A percentile compares a stretch with the other conserved stretches of the same genome.
Conservation (phyloP, 352 stramenopile species). For the Phytopythium litorale region DNA sequence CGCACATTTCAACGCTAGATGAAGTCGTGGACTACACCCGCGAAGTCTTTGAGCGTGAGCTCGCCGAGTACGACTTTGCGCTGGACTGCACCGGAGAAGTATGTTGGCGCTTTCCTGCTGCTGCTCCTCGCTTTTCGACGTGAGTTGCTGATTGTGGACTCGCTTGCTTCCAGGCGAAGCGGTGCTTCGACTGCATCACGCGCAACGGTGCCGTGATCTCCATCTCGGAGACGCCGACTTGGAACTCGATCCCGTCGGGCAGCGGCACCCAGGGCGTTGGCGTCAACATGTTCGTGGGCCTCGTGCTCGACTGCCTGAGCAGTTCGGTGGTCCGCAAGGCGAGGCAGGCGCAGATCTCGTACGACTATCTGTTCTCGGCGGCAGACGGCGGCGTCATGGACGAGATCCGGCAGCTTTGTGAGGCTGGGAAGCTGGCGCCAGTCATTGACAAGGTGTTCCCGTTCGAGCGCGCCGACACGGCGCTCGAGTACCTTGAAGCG, state of each 20-base stretch:
- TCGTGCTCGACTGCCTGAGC: slow-evolving; percentile 57
- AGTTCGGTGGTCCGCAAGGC: slow-evolving; percentile 51
- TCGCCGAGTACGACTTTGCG: slow-evolving; percentile 73
- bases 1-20: slow-evolving; percentile 20
- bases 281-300: slow-evolving; percentile 42
- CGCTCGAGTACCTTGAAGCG: slow-evolving; percentile 60
- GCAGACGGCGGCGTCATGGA: slow-evolving; percentile 38
- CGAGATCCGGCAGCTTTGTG: slow-evolving; percentile 45
- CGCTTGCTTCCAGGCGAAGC: slow-evolving; percentile 26
- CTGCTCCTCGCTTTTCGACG: neutral
- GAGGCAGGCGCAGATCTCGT: slow-evolving; percentile 40
- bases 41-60: slow-evolving; percentile 58
- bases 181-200: slow-evolving; percentile 65
- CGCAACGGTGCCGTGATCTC: slow-evolving; percentile 50
- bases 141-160: neutral
- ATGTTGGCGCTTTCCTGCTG: neutral
- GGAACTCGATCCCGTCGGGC: slow-evolving; percentile 22
- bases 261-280: slow-evolving; percentile 27
- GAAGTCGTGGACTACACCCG: slow-evolving; percentile 70
- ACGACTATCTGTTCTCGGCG: slow-evolving; percentile 51
- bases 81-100: slow-evolving; percentile 77
- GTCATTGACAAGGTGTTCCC: slow-evolving; percentile 69
- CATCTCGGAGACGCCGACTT: slow-evolving; percentile 53
- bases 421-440: slow-evolving; percentile 36
- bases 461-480: slow-evolving; percentile 59